These are phyloP conservation scores for Colletotrichum sp. DNA, from an alignment of 2,329 filamentous ascomycete species.

Conservation along the genomic window DNA sequence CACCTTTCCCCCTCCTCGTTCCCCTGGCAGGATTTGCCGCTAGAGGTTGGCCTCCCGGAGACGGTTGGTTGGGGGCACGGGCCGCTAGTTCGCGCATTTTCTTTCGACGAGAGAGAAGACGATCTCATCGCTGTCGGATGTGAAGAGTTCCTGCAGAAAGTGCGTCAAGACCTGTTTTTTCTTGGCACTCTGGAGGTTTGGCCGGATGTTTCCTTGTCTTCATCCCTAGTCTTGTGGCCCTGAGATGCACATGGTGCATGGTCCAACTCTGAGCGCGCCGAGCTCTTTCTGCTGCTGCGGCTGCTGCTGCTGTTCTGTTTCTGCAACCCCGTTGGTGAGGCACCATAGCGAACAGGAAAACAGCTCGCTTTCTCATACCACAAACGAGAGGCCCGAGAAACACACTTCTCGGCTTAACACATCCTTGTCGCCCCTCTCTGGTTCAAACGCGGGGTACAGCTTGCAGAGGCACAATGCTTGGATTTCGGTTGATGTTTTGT, in stretches of 20 bases:
- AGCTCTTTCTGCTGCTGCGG: background rate
- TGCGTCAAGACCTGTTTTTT: background rate
- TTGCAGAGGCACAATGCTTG: background rate
- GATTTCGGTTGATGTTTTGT: background rate
- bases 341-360: background rate
- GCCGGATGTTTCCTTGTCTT: background rate
- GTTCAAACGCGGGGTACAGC: slow-evolving; percentile 15
- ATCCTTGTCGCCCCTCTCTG: background rate
- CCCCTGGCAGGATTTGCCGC: background rate
- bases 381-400: background rate
- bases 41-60: background rate
- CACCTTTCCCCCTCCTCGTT: background rate
- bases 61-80: background rate
- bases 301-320: background rate
- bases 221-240: background rate
- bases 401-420: background rate
- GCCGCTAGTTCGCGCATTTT: background rate
- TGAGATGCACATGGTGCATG: background rate
- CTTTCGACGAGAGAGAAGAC: background rate
- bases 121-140: background rate
- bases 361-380: background rate
- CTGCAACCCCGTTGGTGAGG: background rate
- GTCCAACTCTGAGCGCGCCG: background rate
- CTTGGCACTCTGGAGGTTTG: background rate
- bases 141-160: background rate